Base-by-base conservation (phyloP, 352 stramenopile genomes). In the Blastocystis sp. region DNA sequence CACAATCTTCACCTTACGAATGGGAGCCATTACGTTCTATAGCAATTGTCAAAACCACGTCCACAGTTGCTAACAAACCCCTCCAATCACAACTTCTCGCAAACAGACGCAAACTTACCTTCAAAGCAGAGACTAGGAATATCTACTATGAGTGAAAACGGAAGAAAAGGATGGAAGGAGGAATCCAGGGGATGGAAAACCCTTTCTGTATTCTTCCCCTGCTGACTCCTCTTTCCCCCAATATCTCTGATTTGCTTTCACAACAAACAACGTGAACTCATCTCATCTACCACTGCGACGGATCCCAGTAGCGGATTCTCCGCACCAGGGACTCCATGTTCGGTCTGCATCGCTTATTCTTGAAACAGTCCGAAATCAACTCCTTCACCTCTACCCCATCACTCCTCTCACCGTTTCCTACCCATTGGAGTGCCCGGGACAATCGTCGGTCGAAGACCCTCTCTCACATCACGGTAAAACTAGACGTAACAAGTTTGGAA, bases 1-100 rank as follows among this genome's bases (percentile, higher is more conserved):
- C 54, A 84, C 59, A 36, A 84, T 84, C 42, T 84, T 84, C 18
- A 73, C 54, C 59, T 73, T 84, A 77, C 34, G 54, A 84, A 84
- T 46, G 42, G 73, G 73, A 53, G 27, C 44, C 65, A 78, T 78
- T n/a, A 59, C 65, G 42, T 40, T 78, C 65, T 78, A 78, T 24
- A 59, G 9, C 24, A 42, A 32, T 24, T 61, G 65, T 78, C 34
- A 78, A 38, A 46, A 40, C n/a, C n/a, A 9, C 14, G 8, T 11
- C 48, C n/a, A 14, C 16, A n/a, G 48, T n/a, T 56, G 48, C 0
- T 38, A 46, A 7, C n/a, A 16, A 38, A 48, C 59, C 8, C 29
- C 18, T 71, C 59, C 24, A 71, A 24, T 46, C 59, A 4, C 4
- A 9, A 16, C 18, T 0, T 29, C 29, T 24, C 9, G 32, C 29